These are phyloP conservation scores for Amauroascus verrucosus DNA, from an alignment of 2,329 filamentous ascomycete genomes.

Conservation along the genomic window DNA sequence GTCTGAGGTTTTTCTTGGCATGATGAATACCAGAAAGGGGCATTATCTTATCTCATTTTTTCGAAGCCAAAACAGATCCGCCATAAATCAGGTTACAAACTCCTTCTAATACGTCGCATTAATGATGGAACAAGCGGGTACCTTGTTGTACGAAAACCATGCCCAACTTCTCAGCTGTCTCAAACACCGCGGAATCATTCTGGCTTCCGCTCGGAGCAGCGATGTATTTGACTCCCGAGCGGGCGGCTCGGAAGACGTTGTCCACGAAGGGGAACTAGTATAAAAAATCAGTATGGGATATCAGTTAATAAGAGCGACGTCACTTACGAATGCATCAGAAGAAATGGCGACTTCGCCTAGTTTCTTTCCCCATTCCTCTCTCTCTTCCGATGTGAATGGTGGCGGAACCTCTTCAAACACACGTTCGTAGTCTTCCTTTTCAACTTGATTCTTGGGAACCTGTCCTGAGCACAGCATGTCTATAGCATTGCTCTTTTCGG, in stretches of 20 bases:
- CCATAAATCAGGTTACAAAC: no score
- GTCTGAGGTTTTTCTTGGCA: no score
- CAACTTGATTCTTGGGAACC: constrained; percentile 70
- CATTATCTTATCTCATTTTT: no score
- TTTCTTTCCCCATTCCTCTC: constrained; percentile 74
- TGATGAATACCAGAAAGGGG: no score
- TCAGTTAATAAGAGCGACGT: neutral
- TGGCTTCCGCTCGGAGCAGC: constrained; percentile 75
- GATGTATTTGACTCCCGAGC: constrained; percentile 90
- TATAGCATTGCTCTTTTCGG: constrained; percentile 97
- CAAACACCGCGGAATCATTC: constrained; percentile 46
- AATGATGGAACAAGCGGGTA: constrained; percentile 91
- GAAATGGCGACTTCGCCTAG: constrained; percentile 67
- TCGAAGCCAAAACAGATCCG: no score
- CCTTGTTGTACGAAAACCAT: constrained; percentile 96
- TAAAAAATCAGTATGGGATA: neutral
- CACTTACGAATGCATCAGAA: constrained; percentile 85
- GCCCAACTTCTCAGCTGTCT: constrained; percentile 80
- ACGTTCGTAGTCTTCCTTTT: constrained; percentile 76
- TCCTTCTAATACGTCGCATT: constrained; percentile 24
- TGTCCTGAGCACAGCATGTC: constrained; percentile 88
- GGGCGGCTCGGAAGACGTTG: constrained; percentile 84
- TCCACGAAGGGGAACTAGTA: constrained; percentile 93
- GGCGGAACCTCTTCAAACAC: constrained; percentile 82
- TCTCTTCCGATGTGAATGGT: constrained; percentile 74